Evolutionary conservation across 371 early-diverging fungal genomes (phyloP), one percentile per base, ranked within the genome.

Genomic region (Polyrhizophydium stewartii): DNA sequence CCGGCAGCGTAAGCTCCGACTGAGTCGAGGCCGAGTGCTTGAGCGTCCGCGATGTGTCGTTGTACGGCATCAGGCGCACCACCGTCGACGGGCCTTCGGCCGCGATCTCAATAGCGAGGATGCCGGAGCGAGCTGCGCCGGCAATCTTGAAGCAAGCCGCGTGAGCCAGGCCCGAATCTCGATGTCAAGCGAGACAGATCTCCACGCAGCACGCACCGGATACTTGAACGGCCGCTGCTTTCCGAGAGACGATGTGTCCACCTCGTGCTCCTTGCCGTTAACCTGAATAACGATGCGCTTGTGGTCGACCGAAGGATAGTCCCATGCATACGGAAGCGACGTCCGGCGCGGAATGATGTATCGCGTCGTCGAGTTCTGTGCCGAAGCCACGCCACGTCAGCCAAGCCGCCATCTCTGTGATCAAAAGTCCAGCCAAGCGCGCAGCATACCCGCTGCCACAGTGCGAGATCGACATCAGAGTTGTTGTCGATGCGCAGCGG

Each of bases 221-320:
- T 88, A 90, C 66, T 86, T 83, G 68, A 96, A 90, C 2, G 94
- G 95, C 37, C 85, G 72, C 52, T 89, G 84, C 53, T 84, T 85
- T 19, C 97, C 99, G 56, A 98, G 93, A 69, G 96, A 94, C 66
- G 90, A 88, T 38, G 93, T 60, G 52, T 90, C 92, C 51, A 96
- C 84, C 16, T 85, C 80, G 33, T 94, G 79, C 57, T 91, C 88
- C 9, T 77, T 70, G 12, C 89, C 91, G 59, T 86, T 84, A 7
- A 90, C 86, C 30, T 73, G 76, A 28, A 96, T 55, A 21, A 88
- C 86, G 41, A 96, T 69, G 12, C 81, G 73, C 66, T 93, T 95
- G n/a, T 85, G 80, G 27, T 79, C 75, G 3, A 84, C 71, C 12
- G 90, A 86, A 22, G 98, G 98, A 60, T 85, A 74, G 64, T 98